Base-by-base conservation (phyloP, 2,329 filamentous ascomycete genomes). In the Acephala macrosclerotiorum region DNA sequence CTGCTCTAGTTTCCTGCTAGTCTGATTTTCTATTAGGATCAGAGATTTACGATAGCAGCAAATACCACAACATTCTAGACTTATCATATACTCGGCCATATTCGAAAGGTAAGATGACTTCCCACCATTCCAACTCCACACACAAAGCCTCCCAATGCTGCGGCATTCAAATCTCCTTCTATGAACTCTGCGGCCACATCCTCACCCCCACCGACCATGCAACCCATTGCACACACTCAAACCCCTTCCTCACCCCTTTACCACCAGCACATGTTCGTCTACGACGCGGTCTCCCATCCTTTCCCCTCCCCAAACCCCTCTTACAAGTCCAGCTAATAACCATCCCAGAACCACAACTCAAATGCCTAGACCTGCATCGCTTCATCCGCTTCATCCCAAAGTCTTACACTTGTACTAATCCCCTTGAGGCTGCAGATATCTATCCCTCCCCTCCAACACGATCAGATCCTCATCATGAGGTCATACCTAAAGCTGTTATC, bases 61-160 rank as follows among this genome's bases (percentile, higher is more conserved):
- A 53, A 14, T 3, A 25, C 25, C 26, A 18, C 22, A 29, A 26
- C 26, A 29, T 3, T 42, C 14, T 42, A 42, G 4, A 16, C 18
- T 14, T 42, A 14, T 42, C 18, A 14, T 42, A 42, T n/a, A 14
- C 18, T 42, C 18, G 14, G 4, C 38, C 4, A 42, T 12, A 14
- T 16, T 42, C 29, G 38, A n/a, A 14, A 14, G 12, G 12, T 42
- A 42, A 42, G 12, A 42, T 33, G 26, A 5, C 49, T 7, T 29
- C 11, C 25, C 25, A 53, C 5, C 4, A 4, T 20, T 22, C 45
- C 45, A 18, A 25, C 14, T 29, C 12, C 25, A 2, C 26, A 3
- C n/a, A 49, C n/a, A 22, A 49, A 3, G n/a, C 45, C 22, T 58
- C 22, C 20, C 36, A 58, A 47, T 59, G 57, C 57, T 59, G 57